These are phyloP conservation scores for Neltuma alba DNA, from an alignment of 306 rosid genomes.

Conservation along the genomic window DNA sequence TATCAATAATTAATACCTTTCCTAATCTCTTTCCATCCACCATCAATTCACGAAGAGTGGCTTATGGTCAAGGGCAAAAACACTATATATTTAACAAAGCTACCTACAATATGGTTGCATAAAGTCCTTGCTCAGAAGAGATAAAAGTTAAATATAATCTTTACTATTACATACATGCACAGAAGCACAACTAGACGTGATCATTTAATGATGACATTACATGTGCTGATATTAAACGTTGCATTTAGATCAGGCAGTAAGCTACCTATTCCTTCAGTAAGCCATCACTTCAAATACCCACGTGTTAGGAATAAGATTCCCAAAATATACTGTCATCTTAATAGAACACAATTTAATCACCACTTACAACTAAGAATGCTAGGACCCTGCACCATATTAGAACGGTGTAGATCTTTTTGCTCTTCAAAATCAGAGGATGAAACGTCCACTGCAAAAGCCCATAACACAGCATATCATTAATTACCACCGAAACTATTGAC, in stretches of 20 bases:
- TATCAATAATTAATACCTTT: background rate
- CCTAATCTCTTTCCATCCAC: background rate
- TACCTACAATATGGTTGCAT: background rate
- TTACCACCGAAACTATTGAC: background rate
- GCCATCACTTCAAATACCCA: constrained; percentile 22
- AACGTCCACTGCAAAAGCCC: constrained; percentile 91
- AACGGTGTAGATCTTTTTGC: constrained; percentile 90
- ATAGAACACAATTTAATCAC: constrained; percentile 20
- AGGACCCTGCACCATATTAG: constrained; percentile 98
- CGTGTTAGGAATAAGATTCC: background rate
- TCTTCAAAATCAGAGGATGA: constrained; percentile 91
- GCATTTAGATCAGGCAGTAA: background rate
- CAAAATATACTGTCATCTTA: constrained; percentile 9
- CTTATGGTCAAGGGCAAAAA: background rate
- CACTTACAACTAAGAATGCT: constrained; percentile 90
- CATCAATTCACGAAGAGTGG: background rate
- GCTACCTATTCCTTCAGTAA: background rate
- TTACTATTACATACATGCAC: background rate
- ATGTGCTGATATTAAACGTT: background rate
- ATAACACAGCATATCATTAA: constrained; percentile 33
- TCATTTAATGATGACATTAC: constrained; percentile 7
- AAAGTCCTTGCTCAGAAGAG: background rate
- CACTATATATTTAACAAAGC: background rate
- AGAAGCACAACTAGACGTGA: background rate
- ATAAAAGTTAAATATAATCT: background rate